phyloP scores from a whole-genome alignment of 2,329 filamentous ascomycete genomes.

The Cercospora sp. region DNA sequence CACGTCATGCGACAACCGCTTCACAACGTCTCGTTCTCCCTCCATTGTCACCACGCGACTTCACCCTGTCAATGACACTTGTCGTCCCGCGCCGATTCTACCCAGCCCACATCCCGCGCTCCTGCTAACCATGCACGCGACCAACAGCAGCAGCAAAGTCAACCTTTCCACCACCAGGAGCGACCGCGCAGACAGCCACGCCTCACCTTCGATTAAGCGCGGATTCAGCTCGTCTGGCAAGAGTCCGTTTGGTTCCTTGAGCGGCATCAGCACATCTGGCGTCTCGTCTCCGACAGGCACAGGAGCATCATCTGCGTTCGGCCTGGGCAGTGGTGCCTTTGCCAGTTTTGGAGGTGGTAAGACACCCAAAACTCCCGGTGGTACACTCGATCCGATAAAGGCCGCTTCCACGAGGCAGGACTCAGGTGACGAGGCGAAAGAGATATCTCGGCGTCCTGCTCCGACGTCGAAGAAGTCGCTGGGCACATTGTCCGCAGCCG shows the following conservation, averaged over 20 bases:
- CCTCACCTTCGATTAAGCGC: constrained; percentile 65
- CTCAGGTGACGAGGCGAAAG: constrained; percentile 46
- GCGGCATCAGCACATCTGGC: constrained; percentile 61
- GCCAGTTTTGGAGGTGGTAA: constrained; percentile 79
- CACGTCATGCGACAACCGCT: constrained; percentile 1
- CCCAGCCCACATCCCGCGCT: background rate
- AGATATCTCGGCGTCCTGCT: constrained; percentile 26
- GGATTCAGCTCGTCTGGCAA: constrained; percentile 71
- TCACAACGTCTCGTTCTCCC: background rate
- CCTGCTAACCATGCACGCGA: constrained; percentile 34
- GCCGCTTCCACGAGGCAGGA: constrained; percentile 63
- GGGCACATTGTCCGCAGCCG: constrained; percentile 24
- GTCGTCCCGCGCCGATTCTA: background rate
- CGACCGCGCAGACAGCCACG: constrained; percentile 55
- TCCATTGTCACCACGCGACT: background rate
- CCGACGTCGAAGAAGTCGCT: constrained; percentile 32
- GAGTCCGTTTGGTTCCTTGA: constrained; percentile 74
- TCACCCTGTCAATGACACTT: background rate
- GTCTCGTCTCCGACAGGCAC: constrained; percentile 73
- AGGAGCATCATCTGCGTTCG: constrained; percentile 84
- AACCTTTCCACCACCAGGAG: constrained; percentile 75
- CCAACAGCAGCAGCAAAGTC: constrained; percentile 76
- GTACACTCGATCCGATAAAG: constrained; percentile 75
- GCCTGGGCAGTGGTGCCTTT: constrained; percentile 90
- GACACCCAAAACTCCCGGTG: constrained; percentile 74